Evolutionary conservation across 2,329 filamentous ascomycete species (phyloP).

Genomic region (Curvularia sp.): DNA sequence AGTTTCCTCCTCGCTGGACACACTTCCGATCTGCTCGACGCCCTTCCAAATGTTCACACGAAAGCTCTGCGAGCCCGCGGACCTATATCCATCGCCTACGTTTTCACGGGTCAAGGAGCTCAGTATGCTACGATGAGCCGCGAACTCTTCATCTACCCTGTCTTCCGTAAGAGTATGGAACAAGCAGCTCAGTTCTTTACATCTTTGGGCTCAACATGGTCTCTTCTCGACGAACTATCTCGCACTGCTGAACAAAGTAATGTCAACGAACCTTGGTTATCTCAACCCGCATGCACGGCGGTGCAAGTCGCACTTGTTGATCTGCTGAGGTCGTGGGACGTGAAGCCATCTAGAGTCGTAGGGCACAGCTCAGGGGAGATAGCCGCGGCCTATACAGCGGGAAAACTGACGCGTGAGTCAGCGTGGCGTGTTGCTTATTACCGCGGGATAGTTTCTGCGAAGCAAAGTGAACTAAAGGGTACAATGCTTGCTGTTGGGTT

Average conservation of each 20-base stretch:
- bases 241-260: neutral
- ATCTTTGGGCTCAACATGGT: conserved; percentile 17
- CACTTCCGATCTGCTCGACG: neutral
- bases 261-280: conserved; percentile 28
- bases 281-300: conserved; percentile 48
- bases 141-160: conserved; percentile 10
- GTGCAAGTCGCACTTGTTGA: conserved; percentile 48
- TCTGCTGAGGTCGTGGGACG: conserved; percentile 36
- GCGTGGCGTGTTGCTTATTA: conserved; percentile 34
- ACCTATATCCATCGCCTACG: neutral
- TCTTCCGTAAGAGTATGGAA: neutral
- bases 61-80: conserved; percentile 1
- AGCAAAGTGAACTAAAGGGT: neutral
- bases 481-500: conserved; percentile 18
- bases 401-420: conserved; percentile 23
- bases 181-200: neutral
- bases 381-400: conserved; percentile 49
- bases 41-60: neutral
- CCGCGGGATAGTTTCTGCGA: conserved; percentile 21
- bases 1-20: neutral
- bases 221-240: conserved; percentile 22
- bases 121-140: conserved; percentile 30
- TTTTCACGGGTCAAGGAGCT: conserved; percentile 28
- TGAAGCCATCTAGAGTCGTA: conserved; percentile 46
- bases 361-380: conserved; percentile 56